phyloP scores from a whole-genome alignment of 2,329 filamentous ascomycete species.

The Penicillium sp. region DNA sequence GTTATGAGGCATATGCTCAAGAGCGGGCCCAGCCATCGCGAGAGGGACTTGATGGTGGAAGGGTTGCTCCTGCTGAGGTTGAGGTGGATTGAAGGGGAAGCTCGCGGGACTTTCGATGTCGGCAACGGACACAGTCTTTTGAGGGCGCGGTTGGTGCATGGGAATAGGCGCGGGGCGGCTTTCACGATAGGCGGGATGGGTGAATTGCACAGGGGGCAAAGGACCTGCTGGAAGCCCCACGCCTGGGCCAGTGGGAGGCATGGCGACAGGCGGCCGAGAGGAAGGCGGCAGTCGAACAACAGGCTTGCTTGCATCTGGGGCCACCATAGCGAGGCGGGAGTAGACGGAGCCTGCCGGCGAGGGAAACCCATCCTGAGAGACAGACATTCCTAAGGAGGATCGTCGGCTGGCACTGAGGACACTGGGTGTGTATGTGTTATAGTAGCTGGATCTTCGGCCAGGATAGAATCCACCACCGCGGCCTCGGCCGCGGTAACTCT shows the following conservation, averaged over 20 bases:
- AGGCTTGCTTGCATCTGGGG: constrained; percentile 59
- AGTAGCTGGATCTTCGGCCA: constrained; percentile 63
- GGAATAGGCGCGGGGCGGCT: constrained; percentile 57
- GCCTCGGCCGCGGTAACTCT: constrained; percentile 63
- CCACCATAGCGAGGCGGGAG: constrained; percentile 57
- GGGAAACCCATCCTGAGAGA: constrained; percentile 65
- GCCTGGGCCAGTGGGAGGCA: constrained; percentile 18
- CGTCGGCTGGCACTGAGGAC: constrained; percentile 82
- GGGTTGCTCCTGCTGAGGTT: constrained; percentile 68
- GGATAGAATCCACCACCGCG: constrained; percentile 65
- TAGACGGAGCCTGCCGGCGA: constrained; percentile 76
- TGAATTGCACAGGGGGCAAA: constrained; percentile 44
- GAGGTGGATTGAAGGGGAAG: constrained; percentile 53
- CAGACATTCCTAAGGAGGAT: constrained; percentile 67
- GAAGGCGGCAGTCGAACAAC: constrained; percentile 77
- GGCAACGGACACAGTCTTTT: constrained; percentile 88
- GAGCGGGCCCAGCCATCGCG: constrained; percentile 57
- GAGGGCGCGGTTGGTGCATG: constrained; percentile 91
- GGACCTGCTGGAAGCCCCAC: constrained; percentile 15
- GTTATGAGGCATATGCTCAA: constrained; percentile 52
- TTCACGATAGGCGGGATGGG: constrained; percentile 53
- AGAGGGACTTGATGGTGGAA: constrained; percentile 93
- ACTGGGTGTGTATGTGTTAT: constrained; percentile 83
- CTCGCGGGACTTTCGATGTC: constrained; percentile 80
- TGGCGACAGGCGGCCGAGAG: constrained; percentile 28